Evolutionary conservation across 2,329 filamentous ascomycete genomes (phyloP), one percentile per base, ranked within the genome.

Genomic region (Metarhizium anisopliae): DNA sequence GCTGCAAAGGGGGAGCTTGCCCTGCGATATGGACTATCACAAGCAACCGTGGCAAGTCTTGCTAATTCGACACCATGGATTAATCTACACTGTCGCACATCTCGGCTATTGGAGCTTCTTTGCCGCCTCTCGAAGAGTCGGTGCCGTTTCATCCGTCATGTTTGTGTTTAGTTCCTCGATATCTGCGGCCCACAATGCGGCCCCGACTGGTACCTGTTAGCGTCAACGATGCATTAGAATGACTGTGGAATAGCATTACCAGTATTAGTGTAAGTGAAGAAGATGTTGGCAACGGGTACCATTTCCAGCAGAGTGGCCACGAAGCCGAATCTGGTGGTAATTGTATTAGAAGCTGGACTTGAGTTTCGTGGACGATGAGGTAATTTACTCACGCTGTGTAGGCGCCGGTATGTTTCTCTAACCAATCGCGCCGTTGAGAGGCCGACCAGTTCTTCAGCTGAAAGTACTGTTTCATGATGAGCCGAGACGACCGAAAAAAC

Each of bases 121-220:
- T 36, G 75, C 78, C 47, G 74, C 69, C 60, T 79, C 76, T 49
- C 77, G 72, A 47, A 82, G 66, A 14, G 66, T 70, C 1, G 79
- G 78, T n/a, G 78, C 78, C 14, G 78, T 81, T 58, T 74, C 70
- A 53, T 73, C 66, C 10, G 74, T 72, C 76, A 81, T 80, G 45
- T 70, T 68, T 10, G 70, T 75, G 55, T 75, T 73, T 62, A 77
- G 77, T 32, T 72, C 68, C 69, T 95, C 90, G 57, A 95, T 82
- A 69, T 95, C 91, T 18, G 90, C 89, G 45, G 93, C 92, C 91
- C 91, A 96, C n/a, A 97, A 74, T 7, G 93, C 93, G 54, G 92
- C 93, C 7, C 91, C 93, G 57, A 95, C 90, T 85, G 51, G 7
- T 10, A 50, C 20, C 18, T 7, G 14, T 47, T 8, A 49, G 20